Evolutionary conservation across 2,329 filamentous ascomycete genomes (phyloP).

Genomic region (Fusarium redolens): DNA sequence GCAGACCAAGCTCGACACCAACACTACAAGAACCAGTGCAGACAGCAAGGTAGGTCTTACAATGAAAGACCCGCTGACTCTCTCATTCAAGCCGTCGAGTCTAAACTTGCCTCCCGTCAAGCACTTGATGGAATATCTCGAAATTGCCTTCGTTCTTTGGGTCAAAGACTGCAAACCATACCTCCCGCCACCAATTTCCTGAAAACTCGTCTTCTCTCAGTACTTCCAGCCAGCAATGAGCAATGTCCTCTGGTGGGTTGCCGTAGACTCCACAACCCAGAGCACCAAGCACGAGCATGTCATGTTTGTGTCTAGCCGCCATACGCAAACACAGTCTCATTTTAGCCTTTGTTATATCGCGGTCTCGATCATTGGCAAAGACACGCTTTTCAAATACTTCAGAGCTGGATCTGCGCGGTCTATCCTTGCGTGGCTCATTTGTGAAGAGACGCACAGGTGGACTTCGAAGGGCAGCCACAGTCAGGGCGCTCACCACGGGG

Average conservation of each 20-base stretch:
- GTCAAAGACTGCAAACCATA: background rate
- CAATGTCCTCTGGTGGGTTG: background rate
- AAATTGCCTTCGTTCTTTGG: background rate
- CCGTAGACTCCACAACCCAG: background rate
- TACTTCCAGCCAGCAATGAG: background rate
- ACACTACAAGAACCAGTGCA: too few species aligned
- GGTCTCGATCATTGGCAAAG: background rate
- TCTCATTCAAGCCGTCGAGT: background rate
- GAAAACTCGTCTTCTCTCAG: background rate
- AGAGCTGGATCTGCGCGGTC: background rate
- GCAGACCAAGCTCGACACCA: too few species aligned
- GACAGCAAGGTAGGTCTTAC: too few species aligned
- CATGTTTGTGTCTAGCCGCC: background rate
- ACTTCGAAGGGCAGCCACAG: background rate
- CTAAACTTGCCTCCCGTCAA: background rate
- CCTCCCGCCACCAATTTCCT: background rate
- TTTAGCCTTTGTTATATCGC: background rate
- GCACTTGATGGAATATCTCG: background rate
- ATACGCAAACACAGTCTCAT: background rate
- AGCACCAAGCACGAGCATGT: background rate
- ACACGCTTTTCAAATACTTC: background rate
- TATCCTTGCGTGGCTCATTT: background rate
- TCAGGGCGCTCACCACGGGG: background rate
- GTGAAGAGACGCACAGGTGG: background rate
- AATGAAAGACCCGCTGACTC: too few species aligned